phyloP scores from a whole-genome alignment of 2,329 filamentous ascomycete genomes.

The Penicillium sp. region DNA sequence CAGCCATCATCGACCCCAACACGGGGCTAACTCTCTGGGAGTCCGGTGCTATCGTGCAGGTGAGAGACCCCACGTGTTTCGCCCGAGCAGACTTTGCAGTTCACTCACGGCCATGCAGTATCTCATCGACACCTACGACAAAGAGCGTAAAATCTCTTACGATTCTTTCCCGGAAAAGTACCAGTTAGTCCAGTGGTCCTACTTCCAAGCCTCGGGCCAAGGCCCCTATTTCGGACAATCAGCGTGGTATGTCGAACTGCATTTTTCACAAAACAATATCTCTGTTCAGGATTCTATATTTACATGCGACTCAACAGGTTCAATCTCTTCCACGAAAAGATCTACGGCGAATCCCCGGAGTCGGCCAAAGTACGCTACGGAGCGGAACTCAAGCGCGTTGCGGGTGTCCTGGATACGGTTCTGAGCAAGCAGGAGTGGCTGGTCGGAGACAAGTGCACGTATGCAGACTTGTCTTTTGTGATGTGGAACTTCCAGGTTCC shows the following conservation, averaged over 20 bases:
- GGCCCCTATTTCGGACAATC: conserved; percentile 52
- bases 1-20: conserved; percentile 34
- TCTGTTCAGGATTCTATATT: too few species aligned
- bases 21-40: conserved; percentile 43
- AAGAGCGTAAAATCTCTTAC: conserved; percentile 36
- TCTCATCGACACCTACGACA: conserved; percentile 47
- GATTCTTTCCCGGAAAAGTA: conserved; percentile 38
- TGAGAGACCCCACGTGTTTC: too few species aligned
- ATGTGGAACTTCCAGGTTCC: conserved; percentile 29
- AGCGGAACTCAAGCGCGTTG: conserved; percentile 47
- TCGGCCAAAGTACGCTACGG: conserved; percentile 48
- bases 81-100: too few species aligned
- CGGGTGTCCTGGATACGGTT: conserved; percentile 45
- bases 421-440: conserved; percentile 40
- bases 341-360: conserved; percentile 27
- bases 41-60: conserved; percentile 45
- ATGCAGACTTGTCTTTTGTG: conserved; percentile 44
- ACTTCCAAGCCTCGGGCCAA: conserved; percentile 48
- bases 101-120: conserved; percentile 21
- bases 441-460: conserved; percentile 44
- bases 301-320: background rate
- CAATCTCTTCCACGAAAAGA: background rate
- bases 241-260: conserved; percentile 44
- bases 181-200: conserved; percentile 45
- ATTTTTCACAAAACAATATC: conserved; percentile 15